Percentiles rank a stretch among this genome's conserved stretches.
Conservation (phyloP, 768 basidiomycete species). For the Pleurotus salmoneostramineus region DNA sequence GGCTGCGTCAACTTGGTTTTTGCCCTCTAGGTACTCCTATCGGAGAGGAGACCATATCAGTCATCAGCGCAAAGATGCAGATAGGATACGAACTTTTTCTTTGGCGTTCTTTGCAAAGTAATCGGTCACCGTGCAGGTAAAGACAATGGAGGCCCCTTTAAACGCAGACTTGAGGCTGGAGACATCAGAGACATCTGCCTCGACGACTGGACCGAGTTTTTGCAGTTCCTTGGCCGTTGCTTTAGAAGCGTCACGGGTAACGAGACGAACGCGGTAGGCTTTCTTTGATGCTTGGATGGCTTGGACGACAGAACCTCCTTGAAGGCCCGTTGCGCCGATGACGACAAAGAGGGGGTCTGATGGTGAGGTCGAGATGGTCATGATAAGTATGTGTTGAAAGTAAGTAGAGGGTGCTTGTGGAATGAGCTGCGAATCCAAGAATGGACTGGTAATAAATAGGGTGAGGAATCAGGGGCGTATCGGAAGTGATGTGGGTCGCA, state of each 20-base stretch:
- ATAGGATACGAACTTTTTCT: background rate
- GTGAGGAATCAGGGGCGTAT: too few relatives aligned
- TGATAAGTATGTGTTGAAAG: background rate
- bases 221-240: background rate
- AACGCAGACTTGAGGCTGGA: background rate
- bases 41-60: background rate
- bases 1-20: background rate
- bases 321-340: background rate
- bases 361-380: background rate
- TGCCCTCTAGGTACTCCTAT: background rate
- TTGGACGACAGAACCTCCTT: background rate
- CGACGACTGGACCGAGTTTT: background rate
- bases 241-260: background rate
- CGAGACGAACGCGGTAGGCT: background rate
- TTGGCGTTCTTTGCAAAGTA: background rate
- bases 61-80: background rate
- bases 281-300: background rate
- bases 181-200: background rate
- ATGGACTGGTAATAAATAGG: too few relatives aligned
- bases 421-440: too few relatives aligned
- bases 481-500: too few relatives aligned
- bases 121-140: background rate
- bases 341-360: background rate
- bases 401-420: too few relatives aligned
- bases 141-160: background rate